Conservation (phyloP, 306 rosid genomes). For the Abrus pulchellus region DNA sequence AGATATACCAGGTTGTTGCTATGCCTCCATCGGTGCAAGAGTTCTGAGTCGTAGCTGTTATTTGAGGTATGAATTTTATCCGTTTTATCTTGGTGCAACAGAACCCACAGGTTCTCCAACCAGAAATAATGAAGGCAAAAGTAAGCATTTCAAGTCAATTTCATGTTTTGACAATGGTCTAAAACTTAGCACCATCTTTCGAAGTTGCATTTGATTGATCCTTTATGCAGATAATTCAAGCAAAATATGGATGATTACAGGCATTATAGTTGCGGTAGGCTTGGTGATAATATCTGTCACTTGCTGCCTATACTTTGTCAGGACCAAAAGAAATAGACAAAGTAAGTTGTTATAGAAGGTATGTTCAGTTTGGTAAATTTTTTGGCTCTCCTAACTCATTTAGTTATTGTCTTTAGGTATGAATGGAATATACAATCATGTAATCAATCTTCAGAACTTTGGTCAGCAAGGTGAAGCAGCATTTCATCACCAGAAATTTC, state of each 20-base stretch:
- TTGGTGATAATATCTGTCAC: slow-evolving; percentile 45
- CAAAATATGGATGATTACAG: slow-evolving; percentile 48
- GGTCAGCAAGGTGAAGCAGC: background rate
- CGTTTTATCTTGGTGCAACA: slow-evolving; percentile 53
- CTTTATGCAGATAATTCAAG: slow-evolving; percentile 52
- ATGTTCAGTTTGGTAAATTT: no score
- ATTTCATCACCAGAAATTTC: slow-evolving; percentile 23
- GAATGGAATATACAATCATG: slow-evolving; percentile 15
- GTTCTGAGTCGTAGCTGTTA: slow-evolving; percentile 67
- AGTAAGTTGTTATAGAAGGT: slow-evolving; percentile 42
- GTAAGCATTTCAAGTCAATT: slow-evolving; percentile 45
- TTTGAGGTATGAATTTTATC: slow-evolving; percentile 69
- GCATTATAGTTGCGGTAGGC: slow-evolving; percentile 37
- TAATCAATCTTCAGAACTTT: background rate
- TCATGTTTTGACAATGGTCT: background rate
- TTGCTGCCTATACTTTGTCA: slow-evolving; percentile 39
- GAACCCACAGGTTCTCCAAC: slow-evolving; percentile 41
- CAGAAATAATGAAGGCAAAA: slow-evolving; percentile 11
- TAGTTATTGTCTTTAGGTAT: slow-evolving; percentile 48
- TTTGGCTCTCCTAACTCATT: background rate
- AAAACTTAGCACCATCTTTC: background rate
- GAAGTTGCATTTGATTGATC: slow-evolving; percentile 12
- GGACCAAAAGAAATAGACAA: slow-evolving; percentile 38
- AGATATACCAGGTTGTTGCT: slow-evolving; percentile 45
- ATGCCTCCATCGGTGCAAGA: slow-evolving; percentile 71